Conservation (phyloP, 2,329 filamentous ascomycete species). For the Cladophialophora exuberans region DNA sequence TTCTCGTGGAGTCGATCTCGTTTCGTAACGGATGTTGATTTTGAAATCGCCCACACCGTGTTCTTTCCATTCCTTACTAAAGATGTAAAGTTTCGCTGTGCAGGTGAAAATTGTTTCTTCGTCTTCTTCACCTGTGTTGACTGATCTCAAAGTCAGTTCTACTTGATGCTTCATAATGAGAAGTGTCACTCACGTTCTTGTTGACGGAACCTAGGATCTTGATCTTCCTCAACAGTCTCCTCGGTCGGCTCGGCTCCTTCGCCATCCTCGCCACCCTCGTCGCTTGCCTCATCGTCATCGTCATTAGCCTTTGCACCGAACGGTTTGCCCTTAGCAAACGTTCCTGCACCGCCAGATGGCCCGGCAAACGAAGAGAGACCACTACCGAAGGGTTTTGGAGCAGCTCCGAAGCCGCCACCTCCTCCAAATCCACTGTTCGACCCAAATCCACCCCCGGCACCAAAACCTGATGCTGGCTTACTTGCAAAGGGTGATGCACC, state of each 20-base stretch:
- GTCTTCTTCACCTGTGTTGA: conserved; percentile 85
- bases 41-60: conserved; percentile 41
- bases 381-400: conserved; percentile 44
- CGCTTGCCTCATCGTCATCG: conserved; percentile 55
- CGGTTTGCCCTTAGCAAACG: conserved; percentile 53
- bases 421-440: conserved; percentile 43
- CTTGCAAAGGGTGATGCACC: conserved; percentile 37
- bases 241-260: conserved; percentile 57
- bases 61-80: conserved; percentile 83
- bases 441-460: conserved; percentile 39
- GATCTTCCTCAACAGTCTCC: conserved; percentile 64
- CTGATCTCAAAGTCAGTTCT: conserved; percentile 49
- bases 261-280: conserved; percentile 50
- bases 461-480: conserved; percentile 43
- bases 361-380: conserved; percentile 72
- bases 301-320: conserved; percentile 72
- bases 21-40: conserved; percentile 51
- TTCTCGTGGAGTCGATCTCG: conserved; percentile 57
- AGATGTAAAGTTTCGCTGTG: conserved; percentile 82
- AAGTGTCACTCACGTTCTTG: conserved; percentile 66
- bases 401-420: conserved; percentile 42
- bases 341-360: conserved; percentile 52
- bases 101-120: conserved; percentile 76
- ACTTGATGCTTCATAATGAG: background rate
- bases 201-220: conserved; percentile 52